Evolutionary conservation across 169 alveolate genomes (phyloP), one percentile per base, ranked within the genome.

Genomic region (Cryptosporidium canis): DNA sequence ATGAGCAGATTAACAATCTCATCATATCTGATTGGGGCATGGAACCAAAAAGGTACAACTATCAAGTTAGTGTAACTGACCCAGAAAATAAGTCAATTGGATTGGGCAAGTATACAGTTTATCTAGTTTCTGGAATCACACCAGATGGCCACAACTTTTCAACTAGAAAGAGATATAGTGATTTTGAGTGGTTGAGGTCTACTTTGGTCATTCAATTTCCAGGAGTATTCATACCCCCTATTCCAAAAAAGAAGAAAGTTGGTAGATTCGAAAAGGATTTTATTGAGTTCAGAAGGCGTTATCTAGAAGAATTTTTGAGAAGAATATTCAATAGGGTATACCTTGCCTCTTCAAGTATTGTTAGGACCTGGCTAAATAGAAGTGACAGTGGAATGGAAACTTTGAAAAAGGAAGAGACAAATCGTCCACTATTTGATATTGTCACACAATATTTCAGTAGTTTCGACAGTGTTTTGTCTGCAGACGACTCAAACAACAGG

Each of bases 141-240:
- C 71, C 65, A 37, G 67, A 67, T 39, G 92, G 90, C 1, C 83
- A 37, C 58, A 58, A 82, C 35, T 90, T 90, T 51, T 67, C 90
- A 3, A 61, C 83, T 29, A 55, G 93, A 65, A 71, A 83, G 39
- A 51, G 95, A 66, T 92, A 93, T 83, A 87, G 90, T 31, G 95
- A 93, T 58, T 93, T 93, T 64, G 84, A 90, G 58, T 85, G 93
- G 94, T 90, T 93, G 43, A 71, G 90, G 67, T 87, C 90, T 67
- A 85, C 70, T 37, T 85, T 93, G 72, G 87, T 85, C 31, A 71
- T 84, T 29, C 82, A 90, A 31, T 92, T 90, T 63, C 70, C 90
- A 56, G 90, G 93, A 39, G 92, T 91, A 37, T 91, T 90, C 27
- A 65, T 93, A 24, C 95, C 95, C 31, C 95, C 95, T 14, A 43